These are phyloP conservation scores for Porpolomopsis calyptriformis DNA, from an alignment of 768 basidiomycete genomes.

Conservation along the genomic window DNA sequence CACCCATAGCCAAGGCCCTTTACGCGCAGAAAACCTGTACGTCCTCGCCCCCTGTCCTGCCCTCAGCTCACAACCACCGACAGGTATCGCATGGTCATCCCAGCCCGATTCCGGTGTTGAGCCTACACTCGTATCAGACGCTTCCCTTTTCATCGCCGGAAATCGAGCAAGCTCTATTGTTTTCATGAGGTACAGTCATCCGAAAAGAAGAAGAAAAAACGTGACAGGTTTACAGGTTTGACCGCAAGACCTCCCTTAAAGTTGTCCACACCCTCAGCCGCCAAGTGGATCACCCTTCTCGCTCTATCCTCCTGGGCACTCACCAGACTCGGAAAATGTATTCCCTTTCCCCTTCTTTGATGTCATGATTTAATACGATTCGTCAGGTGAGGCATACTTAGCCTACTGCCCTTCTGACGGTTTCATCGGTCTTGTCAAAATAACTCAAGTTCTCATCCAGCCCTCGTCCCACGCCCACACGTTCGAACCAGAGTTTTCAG, in stretches of 20 bases:
- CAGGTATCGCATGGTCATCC: slow-evolving; percentile 63
- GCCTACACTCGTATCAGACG: slow-evolving; percentile 41
- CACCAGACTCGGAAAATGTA: slow-evolving; percentile 31
- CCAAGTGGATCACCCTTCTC: slow-evolving; percentile 56
- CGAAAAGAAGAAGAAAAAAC: background rate
- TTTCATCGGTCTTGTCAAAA: slow-evolving; percentile 40
- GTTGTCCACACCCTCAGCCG: slow-evolving; percentile 30
- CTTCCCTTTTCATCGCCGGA: slow-evolving; percentile 60
- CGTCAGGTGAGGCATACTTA: slow-evolving; percentile 44
- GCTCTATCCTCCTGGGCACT: slow-evolving; percentile 49
- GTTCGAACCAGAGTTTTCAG: slow-evolving; percentile 25
- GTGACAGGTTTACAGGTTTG: slow-evolving; percentile 15
- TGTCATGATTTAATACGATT: slow-evolving; percentile 2
- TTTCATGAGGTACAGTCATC: slow-evolving; percentile 40
- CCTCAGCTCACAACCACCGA: background rate
- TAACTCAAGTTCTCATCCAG: slow-evolving; percentile 35
- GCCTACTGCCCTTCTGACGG: slow-evolving; percentile 54
- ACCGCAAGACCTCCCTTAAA: slow-evolving; percentile 16
- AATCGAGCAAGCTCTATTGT: slow-evolving; percentile 53
- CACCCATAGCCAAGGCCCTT: slow-evolving; percentile 11
- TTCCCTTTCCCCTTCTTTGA: slow-evolving; percentile 2
- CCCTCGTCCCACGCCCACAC: slow-evolving; percentile 14
- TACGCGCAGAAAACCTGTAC: slow-evolving; percentile 13
- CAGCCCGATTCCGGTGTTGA: slow-evolving; percentile 45
- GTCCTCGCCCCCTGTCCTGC: background rate